phyloP scores from a whole-genome alignment of 192 early-diverging fungal species.

The Mortierella hygrophila region DNA sequence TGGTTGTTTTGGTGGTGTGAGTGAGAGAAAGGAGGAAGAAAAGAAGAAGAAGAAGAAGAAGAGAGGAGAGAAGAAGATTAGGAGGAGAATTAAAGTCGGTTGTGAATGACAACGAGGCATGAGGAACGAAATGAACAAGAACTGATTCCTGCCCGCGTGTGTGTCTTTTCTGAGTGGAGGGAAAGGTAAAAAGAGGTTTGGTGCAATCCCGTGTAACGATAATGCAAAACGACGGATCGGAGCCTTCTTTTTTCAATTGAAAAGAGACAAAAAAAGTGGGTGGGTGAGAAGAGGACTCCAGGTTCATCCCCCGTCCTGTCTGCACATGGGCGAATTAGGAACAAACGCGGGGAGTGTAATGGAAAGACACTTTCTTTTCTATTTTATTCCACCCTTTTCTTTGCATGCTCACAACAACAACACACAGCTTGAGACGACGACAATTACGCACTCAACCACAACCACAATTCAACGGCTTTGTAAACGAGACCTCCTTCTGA shows the following conservation, averaged over 20 bases:
- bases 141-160: neutral
- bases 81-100: neutral
- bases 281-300: neutral
- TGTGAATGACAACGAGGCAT: neutral
- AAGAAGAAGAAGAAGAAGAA: neutral
- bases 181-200: neutral
- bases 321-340: slow-evolving; percentile 14
- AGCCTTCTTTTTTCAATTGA: neutral
- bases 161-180: neutral
- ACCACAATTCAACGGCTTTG: neutral
- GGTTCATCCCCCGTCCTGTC: neutral
- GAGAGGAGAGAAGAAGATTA: neutral
- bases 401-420: neutral
- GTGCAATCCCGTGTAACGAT: neutral
- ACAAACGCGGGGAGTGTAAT: slow-evolving; percentile 34
- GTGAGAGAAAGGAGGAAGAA: neutral
- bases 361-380: neutral
- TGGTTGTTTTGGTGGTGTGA: neutral
- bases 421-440: neutral
- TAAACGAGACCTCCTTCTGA: neutral
- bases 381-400: neutral
- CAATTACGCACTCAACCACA: too few relatives aligned
- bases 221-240: neutral
- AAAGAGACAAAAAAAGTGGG: slow-evolving; percentile 11
- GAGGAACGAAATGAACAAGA: neutral